These are phyloP conservation scores for Trametes cingulata DNA, from an alignment of 768 basidiomycete species.

Conservation along the genomic window DNA sequence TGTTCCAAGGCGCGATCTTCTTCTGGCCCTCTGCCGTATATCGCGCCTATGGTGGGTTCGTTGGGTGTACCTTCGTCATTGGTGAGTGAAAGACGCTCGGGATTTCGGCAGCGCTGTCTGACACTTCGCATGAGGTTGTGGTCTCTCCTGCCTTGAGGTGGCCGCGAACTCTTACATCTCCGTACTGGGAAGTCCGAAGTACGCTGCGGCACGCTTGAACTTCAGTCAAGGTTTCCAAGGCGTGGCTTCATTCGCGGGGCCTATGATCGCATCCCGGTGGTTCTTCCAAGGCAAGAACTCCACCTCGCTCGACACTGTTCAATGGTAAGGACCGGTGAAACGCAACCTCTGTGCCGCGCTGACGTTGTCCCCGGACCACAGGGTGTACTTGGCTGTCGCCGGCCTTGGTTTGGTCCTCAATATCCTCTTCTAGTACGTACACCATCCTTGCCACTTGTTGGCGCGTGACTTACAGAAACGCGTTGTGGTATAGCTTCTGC, in stretches of 20 bases:
- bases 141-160: conserved; percentile 66
- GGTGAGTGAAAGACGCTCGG: conserved; percentile 36
- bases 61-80: conserved; percentile 71
- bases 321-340: conserved; percentile 44
- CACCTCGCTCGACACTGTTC: conserved; percentile 62
- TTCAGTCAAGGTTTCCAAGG: conserved; percentile 83
- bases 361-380: conserved; percentile 24
- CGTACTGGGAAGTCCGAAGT: conserved; percentile 64
- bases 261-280: conserved; percentile 73
- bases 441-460: not conserved
- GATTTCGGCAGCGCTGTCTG: conserved; percentile 18
- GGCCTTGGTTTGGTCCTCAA: conserved; percentile 64
- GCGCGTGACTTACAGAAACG: not conserved
- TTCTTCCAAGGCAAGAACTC: conserved; percentile 71
- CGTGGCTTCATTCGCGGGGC: conserved; percentile 70
- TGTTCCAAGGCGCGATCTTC: conserved; percentile 59
- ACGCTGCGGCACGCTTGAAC: conserved; percentile 74
- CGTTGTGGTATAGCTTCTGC: conserved; percentile 48
- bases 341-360: not conserved
- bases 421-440: conserved; percentile 59
- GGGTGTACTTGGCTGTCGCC: conserved; percentile 67
- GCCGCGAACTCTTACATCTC: conserved; percentile 82
- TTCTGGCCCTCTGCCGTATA: conserved; percentile 80
- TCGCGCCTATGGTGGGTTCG: conserved; percentile 69
- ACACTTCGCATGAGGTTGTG: conserved; percentile 49